Percentiles rank a stretch among this genome's conserved stretches.
Conservation (phyloP, 495 filamentous ascomycete species). For the Penicillium antarcticum region DNA sequence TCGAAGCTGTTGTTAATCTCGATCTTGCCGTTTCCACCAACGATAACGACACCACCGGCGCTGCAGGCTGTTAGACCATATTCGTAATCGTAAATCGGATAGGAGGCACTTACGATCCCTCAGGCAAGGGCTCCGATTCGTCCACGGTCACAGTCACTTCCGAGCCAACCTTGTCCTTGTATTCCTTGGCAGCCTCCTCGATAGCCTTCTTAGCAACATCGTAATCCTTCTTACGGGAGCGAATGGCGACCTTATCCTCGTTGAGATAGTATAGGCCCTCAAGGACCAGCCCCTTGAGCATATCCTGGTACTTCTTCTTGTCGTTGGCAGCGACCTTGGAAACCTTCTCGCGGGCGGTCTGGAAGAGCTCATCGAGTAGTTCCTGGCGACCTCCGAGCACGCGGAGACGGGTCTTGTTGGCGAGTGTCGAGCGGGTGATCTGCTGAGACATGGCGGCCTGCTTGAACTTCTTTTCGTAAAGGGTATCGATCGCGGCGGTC, state of each 20-base stretch:
- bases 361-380: slow-evolving; percentile 89
- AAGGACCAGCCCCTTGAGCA: slow-evolving; percentile 76
- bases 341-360: slow-evolving; percentile 67
- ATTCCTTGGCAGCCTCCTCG: slow-evolving; percentile 70
- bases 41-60: slow-evolving; percentile 75
- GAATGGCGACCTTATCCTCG: slow-evolving; percentile 70
- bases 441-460: slow-evolving; percentile 95
- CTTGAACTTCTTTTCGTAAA: slow-evolving; percentile 98
- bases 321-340: slow-evolving; percentile 59
- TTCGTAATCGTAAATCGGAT: slow-evolving; percentile 2
- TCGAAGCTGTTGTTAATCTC: slow-evolving; percentile 98
- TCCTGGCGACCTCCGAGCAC: slow-evolving; percentile 84
- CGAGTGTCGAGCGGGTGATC: slow-evolving; percentile 87
- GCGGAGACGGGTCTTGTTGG: slow-evolving; percentile 90
- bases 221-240: slow-evolving; percentile 76
- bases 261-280: slow-evolving; percentile 87
- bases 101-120: slow-evolving; percentile 70
- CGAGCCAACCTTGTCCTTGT: slow-evolving; percentile 65
- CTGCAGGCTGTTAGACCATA: slow-evolving; percentile 42
- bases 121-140: slow-evolving; percentile 74
- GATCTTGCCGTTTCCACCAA: slow-evolving; percentile 87
- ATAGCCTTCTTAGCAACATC: slow-evolving; percentile 71
- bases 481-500: slow-evolving; percentile 82
- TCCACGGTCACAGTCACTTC: slow-evolving; percentile 69
- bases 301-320: slow-evolving; percentile 65